Base-by-base conservation (phyloP, 352 stramenopile species). In the Phytopythium litorale region DNA sequence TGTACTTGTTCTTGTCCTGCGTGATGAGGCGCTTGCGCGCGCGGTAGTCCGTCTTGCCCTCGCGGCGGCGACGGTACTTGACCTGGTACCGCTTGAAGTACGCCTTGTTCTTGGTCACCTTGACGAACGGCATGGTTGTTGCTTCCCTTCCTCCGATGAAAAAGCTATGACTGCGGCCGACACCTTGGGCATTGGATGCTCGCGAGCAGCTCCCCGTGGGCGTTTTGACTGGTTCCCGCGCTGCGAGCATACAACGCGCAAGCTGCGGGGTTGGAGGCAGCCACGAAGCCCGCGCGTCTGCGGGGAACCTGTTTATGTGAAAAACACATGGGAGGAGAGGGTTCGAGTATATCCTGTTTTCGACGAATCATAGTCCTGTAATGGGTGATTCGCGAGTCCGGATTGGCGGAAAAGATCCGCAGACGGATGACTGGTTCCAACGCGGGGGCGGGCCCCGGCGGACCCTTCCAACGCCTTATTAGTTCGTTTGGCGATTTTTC, bases 1-100 rank as follows among this genome's bases (percentile, higher is more conserved):
- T 98, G 96, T 99, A 99, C 91, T 99, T 99, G 96, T 99, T 99
- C 96, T 99, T 99, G 77, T 98, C 97, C 77, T 99, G 96, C 63
- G 91, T 97, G 70, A 99, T 98, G 1, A 99, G 79, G 72, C 96
- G 91, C 87, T 99, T 99, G 72, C 98, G 97, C 58, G 98, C 96
- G 75, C 97, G 97, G 92, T 99, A 99, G 85, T 99, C 98, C 65
- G 98, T 99, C 87, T 99, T 99, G 77, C 97, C 97, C 84, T 99
- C 97, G 65, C 97, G 96, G 74, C 97, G 92, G 83, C 97, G 96
- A 84, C 96, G 92, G 70, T 97, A 99, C 86, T 99, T 99, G 73
- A 99, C 96, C 85, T 99, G 97, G 86, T 98, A 99, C 58, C 97
- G 93, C 79, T 98, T 99, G 87, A 99, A 99, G 89, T 99, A 99